Evolutionary conservation across 495 filamentous ascomycete genomes (phyloP).

Genomic region (Cercophora samala): DNA sequence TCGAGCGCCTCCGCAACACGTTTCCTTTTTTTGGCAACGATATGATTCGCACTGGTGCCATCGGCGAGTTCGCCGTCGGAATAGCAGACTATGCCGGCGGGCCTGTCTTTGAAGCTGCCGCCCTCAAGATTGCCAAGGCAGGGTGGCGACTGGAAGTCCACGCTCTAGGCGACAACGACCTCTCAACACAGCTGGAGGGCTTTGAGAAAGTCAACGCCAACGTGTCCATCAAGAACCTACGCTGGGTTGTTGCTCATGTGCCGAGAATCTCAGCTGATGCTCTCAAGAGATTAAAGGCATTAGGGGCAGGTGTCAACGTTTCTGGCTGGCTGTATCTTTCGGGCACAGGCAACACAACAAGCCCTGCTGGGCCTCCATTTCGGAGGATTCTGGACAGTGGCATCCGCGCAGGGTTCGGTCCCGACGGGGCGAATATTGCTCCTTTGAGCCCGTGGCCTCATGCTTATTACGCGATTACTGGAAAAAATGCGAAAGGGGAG

Average conservation of each 20-base stretch:
- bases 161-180: conserved; percentile 22
- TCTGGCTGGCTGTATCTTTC: conserved; percentile 29
- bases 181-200: conserved; percentile 21
- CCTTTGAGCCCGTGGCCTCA: conserved; percentile 32
- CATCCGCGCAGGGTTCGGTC: conserved; percentile 28
- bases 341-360: conserved; percentile 18
- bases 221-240: conserved; percentile 16
- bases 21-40: conserved; percentile 31
- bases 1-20: conserved; percentile 27
- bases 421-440: conserved; percentile 33
- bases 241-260: conserved; percentile 33
- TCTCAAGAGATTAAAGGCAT: conserved; percentile 22
- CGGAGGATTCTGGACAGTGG: conserved; percentile 26
- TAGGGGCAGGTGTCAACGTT: conserved; percentile 32
- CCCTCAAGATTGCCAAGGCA: conserved; percentile 21
- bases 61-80: conserved; percentile 29
- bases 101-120: conserved; percentile 25
- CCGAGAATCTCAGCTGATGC: conserved; percentile 28
- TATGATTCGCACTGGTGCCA: conserved; percentile 31
- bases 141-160: conserved; percentile 33
- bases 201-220: conserved; percentile 24
- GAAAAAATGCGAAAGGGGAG: conserved; percentile 27
- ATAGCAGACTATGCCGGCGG: conserved; percentile 23
- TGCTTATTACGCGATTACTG: conserved; percentile 32
- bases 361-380: conserved; percentile 29